These are phyloP conservation scores for Cylindrotheca fusiformis DNA, from an alignment of 108 stramenopile species.

Conservation along the genomic window DNA sequence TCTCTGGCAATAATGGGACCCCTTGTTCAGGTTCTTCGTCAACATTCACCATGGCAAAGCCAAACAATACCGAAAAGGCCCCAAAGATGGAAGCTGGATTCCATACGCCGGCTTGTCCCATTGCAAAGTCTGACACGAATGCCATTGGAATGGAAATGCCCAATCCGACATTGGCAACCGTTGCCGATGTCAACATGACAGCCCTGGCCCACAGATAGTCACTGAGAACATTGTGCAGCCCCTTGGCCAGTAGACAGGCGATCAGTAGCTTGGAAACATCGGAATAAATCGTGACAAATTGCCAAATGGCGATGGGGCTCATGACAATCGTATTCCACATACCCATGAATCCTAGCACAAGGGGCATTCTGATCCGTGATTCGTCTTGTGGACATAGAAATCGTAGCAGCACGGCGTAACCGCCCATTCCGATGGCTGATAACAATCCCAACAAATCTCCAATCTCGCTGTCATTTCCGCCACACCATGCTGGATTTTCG, in stretches of 20 bases:
- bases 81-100: neutral
- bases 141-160: neutral
- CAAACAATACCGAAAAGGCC: neutral
- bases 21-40: too few relatives aligned
- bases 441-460: neutral
- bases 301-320: neutral
- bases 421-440: neutral
- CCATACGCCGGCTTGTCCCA: neutral
- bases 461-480: too few relatives aligned
- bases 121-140: neutral
- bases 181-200: neutral
- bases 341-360: neutral
- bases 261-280: too few relatives aligned
- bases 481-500: neutral
- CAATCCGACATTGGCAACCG: neutral
- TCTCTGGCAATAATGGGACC: too few relatives aligned
- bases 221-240: neutral
- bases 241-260: neutral
- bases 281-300: too few relatives aligned
- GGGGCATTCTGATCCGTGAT: neutral
- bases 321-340: neutral
- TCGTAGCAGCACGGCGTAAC: neutral
- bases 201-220: neutral
- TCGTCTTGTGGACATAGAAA: neutral
- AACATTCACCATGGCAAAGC: neutral